Evolutionary conservation across 176 grass and related monocot species (phyloP), one percentile per base, ranked within the genome.

Genomic region (Tillandsia leiboldiana): DNA sequence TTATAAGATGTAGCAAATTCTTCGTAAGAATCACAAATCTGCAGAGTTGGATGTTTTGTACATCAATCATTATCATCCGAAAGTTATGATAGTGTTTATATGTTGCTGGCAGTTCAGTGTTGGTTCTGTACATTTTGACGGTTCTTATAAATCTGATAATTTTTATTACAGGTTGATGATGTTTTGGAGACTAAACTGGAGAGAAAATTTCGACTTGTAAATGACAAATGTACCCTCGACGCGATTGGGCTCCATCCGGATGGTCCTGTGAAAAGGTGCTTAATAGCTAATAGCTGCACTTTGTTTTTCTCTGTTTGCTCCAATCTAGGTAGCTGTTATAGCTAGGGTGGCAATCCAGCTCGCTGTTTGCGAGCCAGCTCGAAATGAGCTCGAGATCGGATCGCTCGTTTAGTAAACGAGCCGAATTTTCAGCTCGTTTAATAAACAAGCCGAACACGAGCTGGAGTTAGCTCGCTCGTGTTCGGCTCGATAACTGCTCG

Each of bases 211-310:
- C 81, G 85, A 80, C 93, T 96, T 76, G 86, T 96, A 33, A 89
- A 91, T 88, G 93, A 96, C 77, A 90, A 89, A 82, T 88, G 88
- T 11, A 96, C 93, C 83, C 81, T 96, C 62, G 93, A 96, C 81
- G 79, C 81, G 57, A 92, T 96, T 72, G 86, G 85, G 48, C 71
- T 83, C n/a, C 88, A 96, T 68, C 88, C 83, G 11, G 93, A 96
- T 71, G 88, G 88, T 33, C 81, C 83, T 71, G 79, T 96, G 65
- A 96, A 92, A 85, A 89, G 93, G 93, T 92, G 78, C 72, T 48
- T 49, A 10, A 69, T 3, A 66, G 24, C 62, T 22, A 23, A 51
- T 59, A 68, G 11, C 26, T 4, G 47, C 47, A 69, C 2, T 71
- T 63, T 53, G 68, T 29, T 51, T 15, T 22, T 68, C 2, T 3